These are phyloP conservation scores for Gillenia trifoliata DNA, from an alignment of 306 rosid genomes.

Conservation along the genomic window DNA sequence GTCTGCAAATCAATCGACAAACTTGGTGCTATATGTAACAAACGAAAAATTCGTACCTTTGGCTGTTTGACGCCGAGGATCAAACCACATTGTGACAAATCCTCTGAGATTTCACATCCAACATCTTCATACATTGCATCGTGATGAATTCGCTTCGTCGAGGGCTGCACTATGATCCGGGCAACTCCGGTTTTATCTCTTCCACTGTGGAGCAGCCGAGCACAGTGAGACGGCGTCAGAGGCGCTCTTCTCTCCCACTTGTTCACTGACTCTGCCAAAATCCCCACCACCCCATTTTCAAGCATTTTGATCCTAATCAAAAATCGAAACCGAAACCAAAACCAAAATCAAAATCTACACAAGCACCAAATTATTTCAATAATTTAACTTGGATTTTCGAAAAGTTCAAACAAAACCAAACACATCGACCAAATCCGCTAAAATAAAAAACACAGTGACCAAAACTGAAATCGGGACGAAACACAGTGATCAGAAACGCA, in stretches of 20 bases:
- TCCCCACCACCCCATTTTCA: conserved; percentile 90
- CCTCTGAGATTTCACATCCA: conserved; percentile 84
- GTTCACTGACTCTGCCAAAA: conserved; percentile 64
- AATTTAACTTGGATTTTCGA: background rate
- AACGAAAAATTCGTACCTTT: conserved; percentile 35
- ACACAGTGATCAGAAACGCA: too few relatives aligned
- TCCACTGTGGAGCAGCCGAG: conserved; percentile 63
- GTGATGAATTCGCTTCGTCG: conserved; percentile 73
- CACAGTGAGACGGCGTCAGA: conserved; percentile 86
- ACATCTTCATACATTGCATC: conserved; percentile 77
- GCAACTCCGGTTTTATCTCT: conserved; percentile 47
- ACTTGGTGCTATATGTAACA: background rate
- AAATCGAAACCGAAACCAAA: background rate
- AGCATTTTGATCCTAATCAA: conserved; percentile 37
- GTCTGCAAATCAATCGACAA: background rate
- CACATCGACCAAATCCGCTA: too few relatives aligned
- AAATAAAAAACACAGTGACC: too few relatives aligned
- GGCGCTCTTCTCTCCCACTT: conserved; percentile 98
- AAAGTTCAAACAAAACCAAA: too few relatives aligned
- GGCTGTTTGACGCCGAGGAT: conserved; percentile 90
- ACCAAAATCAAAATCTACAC: background rate
- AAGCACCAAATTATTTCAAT: background rate
- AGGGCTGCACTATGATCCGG: conserved; percentile 78
- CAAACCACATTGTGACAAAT: conserved; percentile 80
- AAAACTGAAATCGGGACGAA: too few relatives aligned